phyloP scores from a whole-genome alignment of 2,329 filamentous ascomycete genomes.

The Colletotrichum agaves region DNA sequence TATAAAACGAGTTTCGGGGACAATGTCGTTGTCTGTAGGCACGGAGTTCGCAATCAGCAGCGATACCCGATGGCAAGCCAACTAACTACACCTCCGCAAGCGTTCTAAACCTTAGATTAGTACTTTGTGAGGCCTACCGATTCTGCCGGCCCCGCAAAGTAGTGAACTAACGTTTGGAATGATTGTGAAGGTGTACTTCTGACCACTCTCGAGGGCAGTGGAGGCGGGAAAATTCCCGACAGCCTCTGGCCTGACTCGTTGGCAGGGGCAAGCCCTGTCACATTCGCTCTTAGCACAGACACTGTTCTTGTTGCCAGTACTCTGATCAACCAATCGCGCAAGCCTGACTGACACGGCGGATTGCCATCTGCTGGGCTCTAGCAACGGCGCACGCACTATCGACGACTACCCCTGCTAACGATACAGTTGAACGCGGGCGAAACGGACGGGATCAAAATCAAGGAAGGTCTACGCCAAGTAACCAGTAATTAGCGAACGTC shows the following conservation, averaged over 20 bases:
- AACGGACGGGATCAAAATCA: conserved; percentile 34
- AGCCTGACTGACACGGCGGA: conserved; percentile 5
- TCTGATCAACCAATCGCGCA: conserved; percentile 31
- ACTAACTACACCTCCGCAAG: no score
- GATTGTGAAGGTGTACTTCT: no score
- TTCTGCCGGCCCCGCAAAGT: no score
- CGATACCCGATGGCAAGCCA: neutral
- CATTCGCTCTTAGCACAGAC: conserved; percentile 28
- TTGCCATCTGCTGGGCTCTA: conserved; percentile 23
- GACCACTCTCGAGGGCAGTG: neutral
- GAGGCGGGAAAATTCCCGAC: conserved; percentile 31
- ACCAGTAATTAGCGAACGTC: conserved; percentile 20
- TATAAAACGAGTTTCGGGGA: no score
- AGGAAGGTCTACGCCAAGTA: conserved; percentile 26
- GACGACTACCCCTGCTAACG: conserved; percentile 25
- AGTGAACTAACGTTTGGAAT: no score
- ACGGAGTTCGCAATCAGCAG: no score
- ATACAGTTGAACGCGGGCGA: conserved; percentile 33
- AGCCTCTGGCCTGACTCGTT: conserved; percentile 31
- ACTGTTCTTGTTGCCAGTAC: conserved; percentile 31
- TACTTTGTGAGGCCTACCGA: no score
- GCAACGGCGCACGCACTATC: conserved; percentile 31
- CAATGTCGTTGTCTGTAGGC: no score
- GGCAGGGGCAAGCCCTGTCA: conserved; percentile 6
- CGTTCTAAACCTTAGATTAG: no score